phyloP scores from a whole-genome alignment of 371 early-diverging fungal species.

The Mucor circinelloides region DNA sequence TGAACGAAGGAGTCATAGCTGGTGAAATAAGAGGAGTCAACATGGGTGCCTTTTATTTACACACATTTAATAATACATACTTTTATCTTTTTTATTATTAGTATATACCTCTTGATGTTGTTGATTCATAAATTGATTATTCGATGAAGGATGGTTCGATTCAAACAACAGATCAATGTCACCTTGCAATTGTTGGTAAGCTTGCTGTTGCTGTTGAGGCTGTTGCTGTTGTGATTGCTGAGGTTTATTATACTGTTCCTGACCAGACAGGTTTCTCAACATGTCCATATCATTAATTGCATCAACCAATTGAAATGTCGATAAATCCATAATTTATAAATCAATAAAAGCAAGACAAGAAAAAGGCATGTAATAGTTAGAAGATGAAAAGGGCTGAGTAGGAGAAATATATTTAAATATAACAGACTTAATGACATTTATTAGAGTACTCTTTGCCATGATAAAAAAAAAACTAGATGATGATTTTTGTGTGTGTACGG shows the following conservation, averaged over 20 bases:
- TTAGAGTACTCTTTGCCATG: background rate
- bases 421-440: background rate
- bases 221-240: conserved; percentile 2
- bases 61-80: conserved; percentile 9
- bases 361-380: background rate
- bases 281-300: conserved; percentile 30
- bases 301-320: conserved; percentile 25
- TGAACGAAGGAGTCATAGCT: conserved; percentile 62
- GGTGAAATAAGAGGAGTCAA: conserved; percentile 68
- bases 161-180: conserved; percentile 22
- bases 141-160: conserved; percentile 5
- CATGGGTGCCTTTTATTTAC: conserved; percentile 12
- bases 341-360: background rate
- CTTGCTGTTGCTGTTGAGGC: background rate
- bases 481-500: conserved; percentile 1
- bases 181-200: conserved; percentile 14
- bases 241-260: conserved; percentile 1
- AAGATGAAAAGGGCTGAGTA: conserved; percentile 4
- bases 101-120: conserved; percentile 20
- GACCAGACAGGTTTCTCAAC: conserved; percentile 19
- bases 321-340: conserved; percentile 20
- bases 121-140: conserved; percentile 9
- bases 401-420: conserved; percentile 2
- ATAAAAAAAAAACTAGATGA: conserved; percentile 2
- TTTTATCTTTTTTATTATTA: conserved; percentile 10